Evolutionary conservation across 306 rosid species (phyloP), one percentile per base, ranked within the genome.

Genomic region (Vicia faba): DNA sequence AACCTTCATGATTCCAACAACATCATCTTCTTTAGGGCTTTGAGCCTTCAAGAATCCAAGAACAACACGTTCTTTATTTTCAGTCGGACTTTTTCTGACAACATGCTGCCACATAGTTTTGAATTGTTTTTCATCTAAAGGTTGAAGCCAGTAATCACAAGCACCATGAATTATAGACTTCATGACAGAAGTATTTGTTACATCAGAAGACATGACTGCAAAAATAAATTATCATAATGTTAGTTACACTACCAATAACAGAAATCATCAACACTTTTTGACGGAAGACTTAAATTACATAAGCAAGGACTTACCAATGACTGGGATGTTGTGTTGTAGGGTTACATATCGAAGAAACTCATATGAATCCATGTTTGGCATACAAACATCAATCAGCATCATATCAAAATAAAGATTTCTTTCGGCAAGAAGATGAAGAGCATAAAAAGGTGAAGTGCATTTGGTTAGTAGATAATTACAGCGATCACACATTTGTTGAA

Each of bases 311-410:
- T 29, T 29, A 89, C 96, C 71, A 36, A 89, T 74, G 28, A 85
- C 80, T 65, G 89, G 96, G 71, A 86, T 79, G 41, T 84, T 75
- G 81, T 83, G 78, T 54, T 81, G 86, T 45, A 83, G 14, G 14
- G 45, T 81, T 63, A 78, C 72, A 18, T 11, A 75, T 10, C 79
- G 73, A 26, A 87, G 79, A 46, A 89, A 87, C 7, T 79, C 68
- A 74, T 63, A 81, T 3, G 83, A 87, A 73, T 89, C 85, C 84
- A 84, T 79, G 35, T 78, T 75, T 33, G 89, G 86, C 91, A 89
- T 84, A 29, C 80, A 78, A 71, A 79, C 87, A 33, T 83, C 96
- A 20, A 88, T 78, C 26, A 89, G 56, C 25, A 89, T 75, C 59
- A 87, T 73, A 71, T 89, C 92, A 55, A 84, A 73, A 66, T 14